A percentile compares a stretch with the other conserved stretches of the same genome.
phyloP scores from a whole-genome alignment of 2,329 filamentous ascomycete genomes.

The Ascomycota sp. region DNA sequence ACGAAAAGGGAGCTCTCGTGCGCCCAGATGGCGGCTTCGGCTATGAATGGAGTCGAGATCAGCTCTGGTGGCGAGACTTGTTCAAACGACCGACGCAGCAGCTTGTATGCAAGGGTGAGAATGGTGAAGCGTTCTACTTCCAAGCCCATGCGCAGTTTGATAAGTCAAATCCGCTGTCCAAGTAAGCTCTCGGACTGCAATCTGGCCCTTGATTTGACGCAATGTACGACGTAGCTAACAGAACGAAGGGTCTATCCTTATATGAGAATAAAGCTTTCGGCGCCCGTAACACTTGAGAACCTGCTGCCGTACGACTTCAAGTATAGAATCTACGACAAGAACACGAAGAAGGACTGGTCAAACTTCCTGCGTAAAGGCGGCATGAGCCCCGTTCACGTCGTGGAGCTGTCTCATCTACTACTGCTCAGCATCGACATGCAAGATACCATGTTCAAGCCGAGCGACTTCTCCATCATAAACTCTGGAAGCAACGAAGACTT shows the following conservation, averaged over 20 bases:
- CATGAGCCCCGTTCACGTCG: constrained; percentile 88
- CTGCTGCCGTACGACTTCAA: constrained; percentile 95
- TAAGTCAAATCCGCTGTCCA: constrained; percentile 58
- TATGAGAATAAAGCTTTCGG: constrained; percentile 80
- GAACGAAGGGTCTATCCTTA: constrained; percentile 55
- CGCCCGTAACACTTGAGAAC: constrained; percentile 85
- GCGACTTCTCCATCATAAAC: constrained; percentile 95
- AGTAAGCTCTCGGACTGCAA: constrained; percentile 19
- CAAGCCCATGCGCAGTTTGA: constrained; percentile 78
- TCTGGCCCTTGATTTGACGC: background rate
- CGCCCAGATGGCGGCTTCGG: constrained; percentile 90
- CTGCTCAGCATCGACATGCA: constrained; percentile 90
- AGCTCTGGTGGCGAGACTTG: constrained; percentile 80
- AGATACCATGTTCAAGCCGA: constrained; percentile 80
- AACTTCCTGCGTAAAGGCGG: constrained; percentile 94
- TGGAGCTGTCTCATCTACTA: constrained; percentile 81
- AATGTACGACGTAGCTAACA: background rate
- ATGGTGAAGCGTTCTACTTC: constrained; percentile 84
- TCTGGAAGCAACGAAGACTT: constrained; percentile 73
- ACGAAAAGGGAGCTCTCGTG: constrained; percentile 67
- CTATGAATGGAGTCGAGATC: constrained; percentile 81
- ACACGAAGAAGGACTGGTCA: constrained; percentile 95
- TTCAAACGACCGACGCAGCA: constrained; percentile 67
- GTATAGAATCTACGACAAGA: constrained; percentile 96
- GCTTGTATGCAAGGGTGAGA: constrained; percentile 70